Evolutionary conservation across 2,329 filamentous ascomycete species (phyloP), one percentile per base, ranked within the genome.

Genomic region (Rhexocercosporidium sp.): DNA sequence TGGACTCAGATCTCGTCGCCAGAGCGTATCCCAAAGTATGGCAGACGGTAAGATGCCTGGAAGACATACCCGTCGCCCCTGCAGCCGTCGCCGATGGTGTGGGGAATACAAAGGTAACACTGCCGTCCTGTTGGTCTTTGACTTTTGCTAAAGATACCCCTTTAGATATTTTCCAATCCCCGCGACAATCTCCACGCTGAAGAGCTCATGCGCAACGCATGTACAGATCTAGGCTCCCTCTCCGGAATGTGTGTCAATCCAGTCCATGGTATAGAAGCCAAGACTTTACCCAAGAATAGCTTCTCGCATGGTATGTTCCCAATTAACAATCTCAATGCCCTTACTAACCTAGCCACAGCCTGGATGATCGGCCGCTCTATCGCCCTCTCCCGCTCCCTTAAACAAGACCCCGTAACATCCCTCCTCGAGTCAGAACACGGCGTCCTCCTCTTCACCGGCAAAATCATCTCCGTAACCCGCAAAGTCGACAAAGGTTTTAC

Each of bases 301-400:
- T 76, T 73, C 67, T 76, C 74, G 29, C 72, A 74, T 56, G 74
- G 73, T 74, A 66, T 31, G 64, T 59, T 53, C 31, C n/a, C 18
- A 20, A 25, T 11, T 16, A 11, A 34, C 12, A 59, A 16, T 27
- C 20, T 39, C 22, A 29, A 27, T 41, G 29, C 16, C 27, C 47
- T 25, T 61, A 20, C 53, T 65, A 62, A 68, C 22, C 47, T 53
- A n/a, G 25, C 18, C 18, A 31, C n/a, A 74, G 75, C 75, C 39
- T 84, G 82, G 82, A 75, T 78, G 41, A 90, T 91, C 34, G 88
- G 88, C 0, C 81, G 88, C 3, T 86, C 85, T 7, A 87, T 90
- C 29, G 84, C 83, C 14, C 78, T 80, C 44, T 71, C 74, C 18
- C 73, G 74, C 37, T 72, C 70, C 29, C 62, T 71, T 9, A 76